Percentiles rank a stretch among this genome's conserved stretches.
Evolutionary conservation across 2,329 filamentous ascomycete genomes (phyloP).

Genomic region (Huntiella bhutanensis): DNA sequence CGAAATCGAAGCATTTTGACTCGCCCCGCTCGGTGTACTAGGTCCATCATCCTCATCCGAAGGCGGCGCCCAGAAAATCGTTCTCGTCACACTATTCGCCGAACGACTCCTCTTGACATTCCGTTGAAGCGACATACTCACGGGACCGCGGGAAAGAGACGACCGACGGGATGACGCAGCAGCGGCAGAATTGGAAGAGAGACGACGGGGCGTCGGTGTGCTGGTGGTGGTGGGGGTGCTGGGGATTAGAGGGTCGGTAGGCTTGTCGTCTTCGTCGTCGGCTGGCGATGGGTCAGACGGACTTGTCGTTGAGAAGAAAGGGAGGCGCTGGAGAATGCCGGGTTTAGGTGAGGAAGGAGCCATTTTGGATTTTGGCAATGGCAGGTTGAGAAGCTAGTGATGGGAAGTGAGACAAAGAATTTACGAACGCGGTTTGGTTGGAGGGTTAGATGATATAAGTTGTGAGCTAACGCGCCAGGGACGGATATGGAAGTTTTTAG

Average conservation of each 20-base stretch:
- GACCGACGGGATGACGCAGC: neutral
- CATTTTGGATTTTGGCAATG: neutral
- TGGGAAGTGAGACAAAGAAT: no score
- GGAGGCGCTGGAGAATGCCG: neutral
- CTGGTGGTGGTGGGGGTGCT: neutral
- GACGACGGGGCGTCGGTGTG: neutral
- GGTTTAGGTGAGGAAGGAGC: neutral
- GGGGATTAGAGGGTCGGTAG: neutral
- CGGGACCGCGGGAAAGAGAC: neutral
- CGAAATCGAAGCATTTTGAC: neutral
- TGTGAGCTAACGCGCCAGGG: no score
- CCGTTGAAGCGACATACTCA: neutral
- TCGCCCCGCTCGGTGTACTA: neutral
- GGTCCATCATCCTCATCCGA: constrained; percentile 12
- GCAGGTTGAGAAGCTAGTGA: neutral
- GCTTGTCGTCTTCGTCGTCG: neutral
- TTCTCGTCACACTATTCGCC: constrained; percentile 16
- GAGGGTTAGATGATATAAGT: no score
- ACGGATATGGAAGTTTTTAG: no score
- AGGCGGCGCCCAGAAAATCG: constrained; percentile 8
- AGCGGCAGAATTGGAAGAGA: neutral
- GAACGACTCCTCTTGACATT: constrained; percentile 22
- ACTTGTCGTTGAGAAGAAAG: neutral
- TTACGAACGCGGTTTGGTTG: no score
- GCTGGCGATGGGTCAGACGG: neutral